A percentile compares a stretch with the other conserved stretches of the same genome.
phyloP scores from a whole-genome alignment of 164 flowering plant species.

The Vitis rotundifolia region DNA sequence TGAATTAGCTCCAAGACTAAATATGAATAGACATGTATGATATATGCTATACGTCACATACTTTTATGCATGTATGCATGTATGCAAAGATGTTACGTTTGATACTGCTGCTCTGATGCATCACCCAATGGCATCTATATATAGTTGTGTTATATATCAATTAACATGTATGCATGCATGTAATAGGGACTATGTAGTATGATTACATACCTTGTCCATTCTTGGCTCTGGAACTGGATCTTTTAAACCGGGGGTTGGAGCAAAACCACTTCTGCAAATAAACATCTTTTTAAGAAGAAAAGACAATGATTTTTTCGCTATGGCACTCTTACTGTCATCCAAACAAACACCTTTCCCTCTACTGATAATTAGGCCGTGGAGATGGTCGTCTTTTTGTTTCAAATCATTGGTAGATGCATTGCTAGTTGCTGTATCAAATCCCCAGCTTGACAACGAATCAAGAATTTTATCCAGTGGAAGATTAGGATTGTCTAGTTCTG shows the following conservation, averaged over 20 bases:
- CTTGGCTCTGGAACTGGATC: slow-evolving; percentile 61
- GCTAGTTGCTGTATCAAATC: not conserved
- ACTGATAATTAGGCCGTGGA: slow-evolving; percentile 35
- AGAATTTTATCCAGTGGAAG: slow-evolving; percentile 2
- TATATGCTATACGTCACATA: too few relatives aligned
- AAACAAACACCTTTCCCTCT: slow-evolving; percentile 43
- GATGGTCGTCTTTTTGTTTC: slow-evolving; percentile 20
- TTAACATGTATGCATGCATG: too few relatives aligned
- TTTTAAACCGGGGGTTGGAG: slow-evolving; percentile 35
- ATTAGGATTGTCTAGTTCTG: not conserved
- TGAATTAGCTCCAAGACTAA: not conserved
- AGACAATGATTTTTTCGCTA: slow-evolving; percentile 51
- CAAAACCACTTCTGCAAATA: slow-evolving; percentile 43
- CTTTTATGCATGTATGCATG: not conserved
- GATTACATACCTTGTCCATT: slow-evolving; percentile 62
- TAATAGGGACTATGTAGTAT: too few relatives aligned
- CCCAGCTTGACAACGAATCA: not conserved
- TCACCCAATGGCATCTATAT: too few relatives aligned
- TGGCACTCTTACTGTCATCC: slow-evolving; percentile 33
- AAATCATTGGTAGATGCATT: slow-evolving; percentile 1
- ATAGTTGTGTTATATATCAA: too few relatives aligned
- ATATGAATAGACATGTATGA: not conserved
- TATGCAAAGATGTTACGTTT: not conserved
- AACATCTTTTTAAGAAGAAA: slow-evolving; percentile 73
- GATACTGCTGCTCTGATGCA: too few relatives aligned